Evolutionary conservation across 2,329 filamentous ascomycete genomes (phyloP).

Genomic region (Pestalotiopsis fici): DNA sequence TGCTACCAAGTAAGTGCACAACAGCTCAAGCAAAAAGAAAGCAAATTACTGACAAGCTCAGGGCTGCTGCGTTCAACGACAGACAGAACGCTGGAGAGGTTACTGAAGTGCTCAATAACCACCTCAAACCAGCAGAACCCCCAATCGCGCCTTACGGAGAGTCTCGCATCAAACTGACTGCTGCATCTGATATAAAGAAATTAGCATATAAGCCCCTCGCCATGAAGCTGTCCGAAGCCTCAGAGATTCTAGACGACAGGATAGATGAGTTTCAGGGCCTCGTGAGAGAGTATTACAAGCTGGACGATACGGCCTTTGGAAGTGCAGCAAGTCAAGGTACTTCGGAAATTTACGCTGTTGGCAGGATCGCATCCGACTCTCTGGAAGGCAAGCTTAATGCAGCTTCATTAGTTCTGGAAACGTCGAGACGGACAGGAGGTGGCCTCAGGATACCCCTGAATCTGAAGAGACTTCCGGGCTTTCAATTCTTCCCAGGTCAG

Average conservation of each 20-base stretch:
- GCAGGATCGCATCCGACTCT: constrained; percentile 86
- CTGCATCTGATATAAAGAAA: constrained; percentile 87
- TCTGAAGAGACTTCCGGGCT: constrained; percentile 66
- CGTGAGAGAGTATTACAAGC: constrained; percentile 70
- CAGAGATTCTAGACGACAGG: constrained; percentile 90
- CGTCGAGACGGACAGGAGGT: constrained; percentile 79
- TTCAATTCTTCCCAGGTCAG: constrained; percentile 92
- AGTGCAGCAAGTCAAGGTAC: constrained; percentile 85
- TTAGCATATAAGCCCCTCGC: constrained; percentile 89
- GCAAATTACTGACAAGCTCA: constrained; percentile 24
- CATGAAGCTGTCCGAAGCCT: constrained; percentile 91
- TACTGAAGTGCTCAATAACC: constrained; percentile 79
- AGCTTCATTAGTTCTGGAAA: constrained; percentile 85
- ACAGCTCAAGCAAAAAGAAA: neutral
- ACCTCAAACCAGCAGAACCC: constrained; percentile 67
- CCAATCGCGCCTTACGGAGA: constrained; percentile 74
- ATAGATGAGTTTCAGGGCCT: constrained; percentile 86
- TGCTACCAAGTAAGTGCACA: constrained; percentile 35
- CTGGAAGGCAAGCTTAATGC: constrained; percentile 84
- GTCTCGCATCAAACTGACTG: constrained; percentile 79
- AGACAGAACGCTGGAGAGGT: constrained; percentile 79
- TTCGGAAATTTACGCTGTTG: constrained; percentile 84
- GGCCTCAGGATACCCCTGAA: constrained; percentile 81
- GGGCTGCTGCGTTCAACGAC: constrained; percentile 69
- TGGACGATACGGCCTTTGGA: constrained; percentile 82